Evolutionary conservation across 2,329 filamentous ascomycete genomes (phyloP), one percentile per base, ranked within the genome.

Genomic region (Elsinoe australis): DNA sequence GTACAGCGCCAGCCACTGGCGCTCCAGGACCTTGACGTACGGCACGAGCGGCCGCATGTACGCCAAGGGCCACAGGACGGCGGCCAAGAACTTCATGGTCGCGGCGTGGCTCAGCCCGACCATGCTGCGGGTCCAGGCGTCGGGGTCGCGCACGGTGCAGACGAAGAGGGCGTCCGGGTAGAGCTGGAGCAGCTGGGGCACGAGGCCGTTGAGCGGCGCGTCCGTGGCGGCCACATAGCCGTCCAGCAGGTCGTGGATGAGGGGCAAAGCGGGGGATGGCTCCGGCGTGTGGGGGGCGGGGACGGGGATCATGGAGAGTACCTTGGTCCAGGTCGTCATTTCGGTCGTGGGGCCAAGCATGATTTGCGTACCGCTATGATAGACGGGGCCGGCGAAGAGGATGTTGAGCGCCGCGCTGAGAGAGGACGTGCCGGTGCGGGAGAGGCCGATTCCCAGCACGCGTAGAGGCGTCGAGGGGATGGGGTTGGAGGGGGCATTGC

Each of bases 81-180:
- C 33, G 8, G 34, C 32, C 31, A 42, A 9, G 12, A 42, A 10
- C 8, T 32, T 4, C 14, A 28, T 12, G 5, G 47, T 49, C 10
- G 39, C 3, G 9, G 48, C 19, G 21, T 24, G 41, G 7, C 6
- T 19, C 4, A 9, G 3, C 14, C 39, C 39, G 4, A 31, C 18
- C 14, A 21, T 46, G 28, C 19, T 28, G 8, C 10, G 21, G 36
- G 54, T 56, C 60, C 61, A 65, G 0, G 41, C 19, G 2, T 61
- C 56, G 2, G 57, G 38, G 14, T 62, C 58, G 5, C 65, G 57
- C 14, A 52, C 52, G 2, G 56, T 60, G 21, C 66, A 51, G 6
- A 67, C 61, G 41, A 67, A 58, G 45, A 67, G 67, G 1, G 64
- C 66, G 0, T 62, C 55, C 0, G 67, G 67, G 44, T 68, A 68